Evolutionary conservation across 495 filamentous ascomycete genomes (phyloP).

Genomic region (Baudoinia panamericana): DNA sequence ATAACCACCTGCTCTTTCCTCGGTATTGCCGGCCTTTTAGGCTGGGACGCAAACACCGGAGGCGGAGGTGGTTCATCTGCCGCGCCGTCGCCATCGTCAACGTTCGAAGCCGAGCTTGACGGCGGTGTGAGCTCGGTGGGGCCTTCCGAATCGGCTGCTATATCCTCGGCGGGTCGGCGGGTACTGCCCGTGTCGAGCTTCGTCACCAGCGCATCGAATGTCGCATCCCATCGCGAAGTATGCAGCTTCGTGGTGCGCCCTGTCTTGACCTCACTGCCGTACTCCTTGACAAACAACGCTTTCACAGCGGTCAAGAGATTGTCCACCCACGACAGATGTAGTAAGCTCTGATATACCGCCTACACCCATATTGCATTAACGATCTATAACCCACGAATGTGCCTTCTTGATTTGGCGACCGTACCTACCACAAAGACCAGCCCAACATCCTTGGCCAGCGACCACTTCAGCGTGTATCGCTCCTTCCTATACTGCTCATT

Average conservation of each 20-base stretch:
- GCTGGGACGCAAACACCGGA: constrained; percentile 28
- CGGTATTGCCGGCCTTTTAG: constrained; percentile 15
- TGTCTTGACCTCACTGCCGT: constrained; percentile 73
- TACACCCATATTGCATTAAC: constrained; percentile 32
- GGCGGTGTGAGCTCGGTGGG: constrained; percentile 28
- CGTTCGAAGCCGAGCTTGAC: constrained; percentile 26
- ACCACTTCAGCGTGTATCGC: constrained; percentile 92
- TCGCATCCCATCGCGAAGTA: constrained; percentile 68
- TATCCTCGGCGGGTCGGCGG: constrained; percentile 12
- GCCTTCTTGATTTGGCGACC: constrained; percentile 24
- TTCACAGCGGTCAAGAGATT: constrained; percentile 89
- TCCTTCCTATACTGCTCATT: constrained; percentile 70
- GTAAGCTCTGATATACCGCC: constrained; percentile 91
- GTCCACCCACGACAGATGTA: constrained; percentile 94
- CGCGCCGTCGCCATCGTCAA: constrained; percentile 17
- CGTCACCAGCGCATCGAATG: constrained; percentile 83
- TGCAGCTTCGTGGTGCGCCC: constrained; percentile 63
- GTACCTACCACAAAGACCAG: constrained; percentile 78
- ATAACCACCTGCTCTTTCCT: not conserved
- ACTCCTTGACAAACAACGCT: constrained; percentile 76
- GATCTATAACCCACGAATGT: not conserved
- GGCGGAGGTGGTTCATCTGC: constrained; percentile 39
- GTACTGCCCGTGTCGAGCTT: constrained; percentile 52
- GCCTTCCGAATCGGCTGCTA: constrained; percentile 19
- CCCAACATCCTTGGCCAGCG: constrained; percentile 75